These are phyloP conservation scores for Vachellia collinsii DNA, from an alignment of 306 rosid species.

Conservation along the genomic window DNA sequence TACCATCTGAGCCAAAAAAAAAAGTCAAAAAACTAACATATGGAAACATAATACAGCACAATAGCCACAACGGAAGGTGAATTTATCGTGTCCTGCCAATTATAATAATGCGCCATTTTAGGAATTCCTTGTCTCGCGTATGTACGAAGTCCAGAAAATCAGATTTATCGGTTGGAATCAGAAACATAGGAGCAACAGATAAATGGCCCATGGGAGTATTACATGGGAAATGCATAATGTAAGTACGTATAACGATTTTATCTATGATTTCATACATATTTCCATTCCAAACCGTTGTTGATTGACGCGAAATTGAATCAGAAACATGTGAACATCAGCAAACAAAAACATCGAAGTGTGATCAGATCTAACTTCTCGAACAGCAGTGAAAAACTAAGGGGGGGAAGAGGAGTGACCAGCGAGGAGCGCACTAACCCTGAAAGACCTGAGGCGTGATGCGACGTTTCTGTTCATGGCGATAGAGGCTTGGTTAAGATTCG, in stretches of 20 bases:
- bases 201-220: neutral
- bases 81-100: neutral
- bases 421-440: slow-evolving; percentile 54
- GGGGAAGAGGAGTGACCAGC: neutral
- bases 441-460: slow-evolving; percentile 62
- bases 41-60: neutral
- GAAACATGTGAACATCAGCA: neutral
- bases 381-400: neutral
- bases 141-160: slow-evolving; percentile 2
- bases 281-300: neutral
- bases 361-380: slow-evolving; percentile 30
- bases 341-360: neutral
- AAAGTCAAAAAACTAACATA: neutral
- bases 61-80: neutral
- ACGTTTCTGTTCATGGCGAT: slow-evolving; percentile 66
- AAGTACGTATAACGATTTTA: neutral
- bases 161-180: neutral
- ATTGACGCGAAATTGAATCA: neutral
- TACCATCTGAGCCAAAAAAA: neutral
- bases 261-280: neutral
- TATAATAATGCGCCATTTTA: neutral
- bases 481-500: neutral
- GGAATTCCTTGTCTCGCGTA: neutral
- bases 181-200: neutral
- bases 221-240: neutral